Conservation (phyloP, 2,329 filamentous ascomycete species). For the Xylariaceae sp. region DNA sequence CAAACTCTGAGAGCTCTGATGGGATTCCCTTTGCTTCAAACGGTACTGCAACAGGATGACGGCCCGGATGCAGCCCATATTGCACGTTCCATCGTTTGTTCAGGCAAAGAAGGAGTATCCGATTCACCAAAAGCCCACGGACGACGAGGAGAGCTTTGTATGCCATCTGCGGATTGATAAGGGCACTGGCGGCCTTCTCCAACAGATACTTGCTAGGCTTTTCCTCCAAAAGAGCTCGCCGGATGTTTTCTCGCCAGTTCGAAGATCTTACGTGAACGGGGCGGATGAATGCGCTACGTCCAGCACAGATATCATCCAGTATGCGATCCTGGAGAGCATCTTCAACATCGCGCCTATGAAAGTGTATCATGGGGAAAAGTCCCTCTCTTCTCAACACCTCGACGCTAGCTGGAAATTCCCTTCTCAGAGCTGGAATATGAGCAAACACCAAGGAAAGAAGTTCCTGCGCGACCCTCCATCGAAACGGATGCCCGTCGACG, state of each 20-base stretch:
- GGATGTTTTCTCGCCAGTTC: slow-evolving; percentile 6
- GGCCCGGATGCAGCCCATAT: slow-evolving; percentile 51
- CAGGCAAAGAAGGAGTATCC: slow-evolving; percentile 53
- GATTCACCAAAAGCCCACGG: slow-evolving; percentile 55
- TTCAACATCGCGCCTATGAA: slow-evolving; percentile 45
- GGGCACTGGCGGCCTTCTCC: slow-evolving; percentile 23
- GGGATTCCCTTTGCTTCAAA: slow-evolving; percentile 61
- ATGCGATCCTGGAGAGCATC: slow-evolving; percentile 38
- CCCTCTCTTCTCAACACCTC: slow-evolving; percentile 34
- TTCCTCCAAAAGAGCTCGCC: slow-evolving; percentile 22
- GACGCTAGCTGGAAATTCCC: slow-evolving; percentile 37
- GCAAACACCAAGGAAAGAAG: slow-evolving; percentile 38
- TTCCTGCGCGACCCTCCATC: slow-evolving; percentile 43
- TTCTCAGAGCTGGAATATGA: slow-evolving; percentile 35
- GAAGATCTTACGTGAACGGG: slow-evolving; percentile 7
- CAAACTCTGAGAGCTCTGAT: slow-evolving; percentile 56
- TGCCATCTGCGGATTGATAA: slow-evolving; percentile 30
- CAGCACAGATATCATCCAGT: slow-evolving; percentile 37
- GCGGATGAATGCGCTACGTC: slow-evolving; percentile 24
- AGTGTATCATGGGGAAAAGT: slow-evolving; percentile 31
- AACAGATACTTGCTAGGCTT: slow-evolving; percentile 18
- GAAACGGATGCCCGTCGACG: slow-evolving; percentile 48
- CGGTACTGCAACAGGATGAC: slow-evolving; percentile 60
- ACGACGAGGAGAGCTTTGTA: slow-evolving; percentile 46
- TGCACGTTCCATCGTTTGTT: slow-evolving; percentile 63